Percentiles rank a stretch among this genome's conserved stretches.
Conservation (phyloP, 2,329 filamentous ascomycete genomes). For the Cercospora sesami region DNA sequence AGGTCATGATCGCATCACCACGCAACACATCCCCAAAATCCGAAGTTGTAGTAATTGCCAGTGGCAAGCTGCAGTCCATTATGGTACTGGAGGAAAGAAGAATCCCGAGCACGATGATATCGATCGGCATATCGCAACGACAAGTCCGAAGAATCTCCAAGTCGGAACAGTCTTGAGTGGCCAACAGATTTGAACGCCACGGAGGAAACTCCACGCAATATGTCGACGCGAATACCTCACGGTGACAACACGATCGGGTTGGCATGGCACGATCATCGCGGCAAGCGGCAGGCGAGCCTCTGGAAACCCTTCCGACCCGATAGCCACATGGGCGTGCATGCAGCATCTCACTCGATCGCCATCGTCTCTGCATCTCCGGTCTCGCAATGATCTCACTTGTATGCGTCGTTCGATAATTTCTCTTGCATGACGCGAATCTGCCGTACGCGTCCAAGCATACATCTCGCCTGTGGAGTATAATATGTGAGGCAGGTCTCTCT, state of each 20-base stretch:
- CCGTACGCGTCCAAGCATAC: background rate
- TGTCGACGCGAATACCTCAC: background rate
- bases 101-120: background rate
- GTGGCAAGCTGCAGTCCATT: background rate
- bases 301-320: background rate
- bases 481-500: background rate
- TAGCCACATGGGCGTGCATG: background rate
- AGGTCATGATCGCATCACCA: slow-evolving; percentile 4
- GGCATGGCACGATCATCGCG: slow-evolving; percentile 1
- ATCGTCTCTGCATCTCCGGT: background rate
- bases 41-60: background rate
- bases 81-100: background rate
- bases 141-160: background rate
- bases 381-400: slow-evolving; percentile 7
- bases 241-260: background rate
- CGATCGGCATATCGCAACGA: background rate
- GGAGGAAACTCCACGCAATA: background rate
- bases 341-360: background rate
- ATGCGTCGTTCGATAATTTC: background rate
- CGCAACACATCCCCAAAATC: background rate
- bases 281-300: background rate
- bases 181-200: background rate
- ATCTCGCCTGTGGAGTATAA: background rate
- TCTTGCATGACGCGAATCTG: slow-evolving; percentile 1
- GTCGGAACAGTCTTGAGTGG: background rate